A percentile compares a stretch with the other conserved stretches of the same genome.
Evolutionary conservation across 2,329 filamentous ascomycete genomes (phyloP).

Genomic region (Paradendryphiella salina): DNA sequence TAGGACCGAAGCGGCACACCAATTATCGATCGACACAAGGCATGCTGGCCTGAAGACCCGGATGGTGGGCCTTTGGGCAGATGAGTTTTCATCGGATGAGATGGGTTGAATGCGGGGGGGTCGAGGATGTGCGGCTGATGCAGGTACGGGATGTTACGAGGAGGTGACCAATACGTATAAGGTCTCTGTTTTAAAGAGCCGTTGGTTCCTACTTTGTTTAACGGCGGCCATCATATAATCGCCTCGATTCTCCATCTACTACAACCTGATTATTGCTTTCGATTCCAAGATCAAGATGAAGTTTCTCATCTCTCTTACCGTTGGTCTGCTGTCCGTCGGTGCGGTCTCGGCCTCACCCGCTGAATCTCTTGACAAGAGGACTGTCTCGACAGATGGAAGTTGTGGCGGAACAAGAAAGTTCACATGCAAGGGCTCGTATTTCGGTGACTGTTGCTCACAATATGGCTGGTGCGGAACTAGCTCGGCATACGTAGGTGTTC

Average conservation of each 20-base stretch:
- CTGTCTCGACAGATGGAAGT: constrained; percentile 47
- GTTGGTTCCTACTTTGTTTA: not conserved
- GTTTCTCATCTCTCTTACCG: constrained; percentile 24
- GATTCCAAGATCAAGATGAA: constrained; percentile 16
- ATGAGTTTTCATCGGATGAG: constrained; percentile 11
- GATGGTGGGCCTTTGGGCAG: constrained; percentile 2
- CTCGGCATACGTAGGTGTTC: constrained; percentile 27
- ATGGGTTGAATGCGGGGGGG: constrained; percentile 2
- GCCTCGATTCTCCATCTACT: not conserved
- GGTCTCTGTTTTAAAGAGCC: constrained; percentile 2
- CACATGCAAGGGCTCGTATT: constrained; percentile 50
- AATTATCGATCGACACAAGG: constrained; percentile 9
- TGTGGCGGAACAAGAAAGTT: constrained; percentile 49
- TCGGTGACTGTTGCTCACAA: constrained; percentile 52
- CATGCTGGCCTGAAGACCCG: not conserved
- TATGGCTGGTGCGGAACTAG: constrained; percentile 47
- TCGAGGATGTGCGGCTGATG: constrained; percentile 3
- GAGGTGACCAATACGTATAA: constrained; percentile 4
- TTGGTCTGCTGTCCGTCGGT: constrained; percentile 26
- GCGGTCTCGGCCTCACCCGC: constrained; percentile 19
- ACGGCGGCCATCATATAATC: not conserved
- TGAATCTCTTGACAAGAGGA: constrained; percentile 23
- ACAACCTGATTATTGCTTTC: not conserved
- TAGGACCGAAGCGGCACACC: constrained; percentile 1
- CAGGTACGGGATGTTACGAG: constrained; percentile 12